phyloP scores from a whole-genome alignment of 169 alveolate species.

The Plasmodium knowlesi region DNA sequence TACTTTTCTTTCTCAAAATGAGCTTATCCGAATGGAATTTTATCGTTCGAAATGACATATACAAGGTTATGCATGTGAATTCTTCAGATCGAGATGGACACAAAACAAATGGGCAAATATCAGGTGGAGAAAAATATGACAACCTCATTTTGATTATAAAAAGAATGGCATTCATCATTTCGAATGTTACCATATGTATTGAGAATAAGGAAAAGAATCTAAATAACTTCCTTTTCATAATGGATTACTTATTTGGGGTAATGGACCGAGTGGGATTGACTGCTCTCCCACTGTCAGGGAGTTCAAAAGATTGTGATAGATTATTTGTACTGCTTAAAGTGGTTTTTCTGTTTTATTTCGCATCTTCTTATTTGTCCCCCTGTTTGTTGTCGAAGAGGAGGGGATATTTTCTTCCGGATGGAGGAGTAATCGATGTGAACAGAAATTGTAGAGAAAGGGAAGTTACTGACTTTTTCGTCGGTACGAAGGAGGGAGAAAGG shows the following conservation, averaged over 20 bases:
- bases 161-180: slow-evolving; percentile 35
- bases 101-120: background rate
- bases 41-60: background rate
- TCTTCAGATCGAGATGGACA: background rate
- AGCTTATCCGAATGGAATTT: slow-evolving; percentile 2
- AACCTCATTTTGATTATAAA: slow-evolving; percentile 43
- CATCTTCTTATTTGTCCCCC: slow-evolving; percentile 16
- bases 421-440: background rate
- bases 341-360: slow-evolving; percentile 25
- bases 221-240: background rate
- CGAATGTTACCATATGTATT: slow-evolving; percentile 12
- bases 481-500: background rate
- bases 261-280: background rate
- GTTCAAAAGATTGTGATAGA: background rate
- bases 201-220: background rate
- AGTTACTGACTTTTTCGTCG: background rate
- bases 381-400: background rate
- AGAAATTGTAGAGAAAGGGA: background rate
- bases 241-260: slow-evolving; percentile 23
- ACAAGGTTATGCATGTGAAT: background rate
- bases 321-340: slow-evolving; percentile 28
- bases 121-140: background rate
- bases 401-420: background rate
- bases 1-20: slow-evolving; percentile 23
- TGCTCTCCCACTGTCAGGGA: background rate